Conservation (phyloP, 495 filamentous ascomycete genomes). For the Apodospora peruviana region DNA sequence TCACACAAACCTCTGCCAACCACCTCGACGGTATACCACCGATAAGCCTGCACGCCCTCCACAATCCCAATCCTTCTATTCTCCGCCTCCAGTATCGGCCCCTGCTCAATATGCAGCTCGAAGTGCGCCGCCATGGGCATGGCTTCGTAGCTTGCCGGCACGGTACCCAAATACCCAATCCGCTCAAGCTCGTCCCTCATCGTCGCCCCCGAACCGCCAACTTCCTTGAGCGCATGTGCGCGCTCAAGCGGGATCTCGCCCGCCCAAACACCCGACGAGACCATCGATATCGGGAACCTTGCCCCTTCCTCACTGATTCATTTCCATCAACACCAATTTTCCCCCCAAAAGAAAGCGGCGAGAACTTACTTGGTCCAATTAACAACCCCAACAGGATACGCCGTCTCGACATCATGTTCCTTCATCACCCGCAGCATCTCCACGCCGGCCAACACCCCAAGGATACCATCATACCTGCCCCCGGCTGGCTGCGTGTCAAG, state of each 20-base stretch:
- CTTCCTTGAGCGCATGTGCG: constrained; percentile 54
- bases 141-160: constrained; percentile 51
- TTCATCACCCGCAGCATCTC: constrained; percentile 64
- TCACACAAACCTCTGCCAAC: constrained; percentile 40
- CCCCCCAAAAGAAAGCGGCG: background rate
- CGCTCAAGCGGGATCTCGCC: constrained; percentile 56
- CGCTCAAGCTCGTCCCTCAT: constrained; percentile 64
- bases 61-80: constrained; percentile 65
- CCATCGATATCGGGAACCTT: constrained; percentile 73
- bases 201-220: constrained; percentile 43
- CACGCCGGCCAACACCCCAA: constrained; percentile 67
- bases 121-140: constrained; percentile 76
- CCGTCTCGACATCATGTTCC: constrained; percentile 64
- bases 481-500: constrained; percentile 75
- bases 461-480: constrained; percentile 71
- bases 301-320: constrained; percentile 65
- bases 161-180: constrained; percentile 62
- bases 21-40: constrained; percentile 66
- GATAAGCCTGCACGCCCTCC: constrained; percentile 62
- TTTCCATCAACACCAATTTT: background rate
- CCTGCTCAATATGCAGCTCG: constrained; percentile 81
- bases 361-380: constrained; percentile 70
- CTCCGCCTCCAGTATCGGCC: constrained; percentile 59
- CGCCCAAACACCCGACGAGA: constrained; percentile 73
- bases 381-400: constrained; percentile 64